Evolutionary conservation across 2,329 filamentous ascomycete genomes (phyloP), one percentile per base, ranked within the genome.

Genomic region (Hypoxylon sp.): DNA sequence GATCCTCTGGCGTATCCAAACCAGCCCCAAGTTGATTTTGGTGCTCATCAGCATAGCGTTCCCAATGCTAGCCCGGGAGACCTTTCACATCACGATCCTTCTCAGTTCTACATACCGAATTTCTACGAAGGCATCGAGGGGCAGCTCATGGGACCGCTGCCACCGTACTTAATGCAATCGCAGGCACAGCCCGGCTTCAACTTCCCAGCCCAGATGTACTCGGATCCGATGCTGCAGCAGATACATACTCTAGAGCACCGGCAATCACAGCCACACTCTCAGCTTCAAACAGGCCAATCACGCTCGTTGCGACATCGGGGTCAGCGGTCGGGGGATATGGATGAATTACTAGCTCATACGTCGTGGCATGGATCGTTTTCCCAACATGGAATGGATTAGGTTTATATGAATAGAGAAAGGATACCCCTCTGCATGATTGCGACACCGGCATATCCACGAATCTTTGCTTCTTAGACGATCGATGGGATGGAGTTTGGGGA

Each of bases 1-100:
- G 91, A 95, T 71, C 91, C 92, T 0, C 91, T 95, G 67, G 90
- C 89, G 0, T 96, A 95, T 72, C 91, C 91, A 0, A 93, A 90
- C 72, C 91, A 93, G 69, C 89, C 91, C 0, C 87, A 91, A 81
- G 89, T 90, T 80, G 83, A 87, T 70, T 81, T 86, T 40, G 82
- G 82, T 74, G 75, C 57, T 67, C 77, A 69, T 70, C 78, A 65
- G 61, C 65, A 30, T 69, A 75, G 65, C 72, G 18, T 74, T 22
- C 71, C 73, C 38, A 72, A 75, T 44, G 73, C 73, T 20, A 75
- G 76, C 22, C 68, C 75, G 2, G 71, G 74, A 28, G 70, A 71
- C 14, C 65, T 77, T 11, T 72, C 75, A 36, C 73, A 76, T 28
- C 75, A 76, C 30, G 76, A 79, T 24, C 68, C 74, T 32, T 77